Base-by-base conservation (phyloP, 2,329 filamentous ascomycete genomes). In the Pseudocercospora cruenta region DNA sequence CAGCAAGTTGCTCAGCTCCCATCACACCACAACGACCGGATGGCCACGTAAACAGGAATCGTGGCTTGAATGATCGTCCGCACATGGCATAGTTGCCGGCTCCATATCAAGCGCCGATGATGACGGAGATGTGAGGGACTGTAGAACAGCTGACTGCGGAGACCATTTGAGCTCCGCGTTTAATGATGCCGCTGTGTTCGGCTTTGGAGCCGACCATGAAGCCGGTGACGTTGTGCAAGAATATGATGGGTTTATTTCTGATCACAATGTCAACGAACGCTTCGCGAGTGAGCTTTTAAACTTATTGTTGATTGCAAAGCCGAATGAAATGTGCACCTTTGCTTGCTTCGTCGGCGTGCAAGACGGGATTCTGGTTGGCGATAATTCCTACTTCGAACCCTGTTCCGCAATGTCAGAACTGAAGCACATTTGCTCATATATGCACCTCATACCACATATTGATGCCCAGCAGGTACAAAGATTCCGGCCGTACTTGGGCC, bases 41-140 rank as follows among this genome's bases (percentile, higher is more conserved):
- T 2, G 63, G 63, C 63, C 80, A 81, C 12, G 77, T 77, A 63
- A 82, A 82, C 3, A 82, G 64, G 60, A 83, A 82, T 0, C 80
- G 77, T 0, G 81, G 81, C 21, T 72, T 72, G 67, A 81, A 83
- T 1, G 79, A 61, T 21, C 81, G 64, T 0, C 81, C 81, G 63
- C 80, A 82, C 81, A 82, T 82, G 26, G 81, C 81, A 65, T 82
- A 83, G 66, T 83, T 83, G 0, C 81, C 81, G 2, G 81, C 81
- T 0, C 81, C 81, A 59, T 83, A 83, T 0, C 81, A 82, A 0
- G 81, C 78, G 0, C 81, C 81, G 10, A 81, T 60, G 43, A 83
- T 82, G 59, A 83, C 76, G 22, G 76, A 79, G 60, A 83, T 82
- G 67, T 82, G 80, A 1, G 81, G 81, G 0, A 83, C 81, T 2